Base-by-base conservation (phyloP, 805 yeast species). In the Pichia eremophila region DNA sequence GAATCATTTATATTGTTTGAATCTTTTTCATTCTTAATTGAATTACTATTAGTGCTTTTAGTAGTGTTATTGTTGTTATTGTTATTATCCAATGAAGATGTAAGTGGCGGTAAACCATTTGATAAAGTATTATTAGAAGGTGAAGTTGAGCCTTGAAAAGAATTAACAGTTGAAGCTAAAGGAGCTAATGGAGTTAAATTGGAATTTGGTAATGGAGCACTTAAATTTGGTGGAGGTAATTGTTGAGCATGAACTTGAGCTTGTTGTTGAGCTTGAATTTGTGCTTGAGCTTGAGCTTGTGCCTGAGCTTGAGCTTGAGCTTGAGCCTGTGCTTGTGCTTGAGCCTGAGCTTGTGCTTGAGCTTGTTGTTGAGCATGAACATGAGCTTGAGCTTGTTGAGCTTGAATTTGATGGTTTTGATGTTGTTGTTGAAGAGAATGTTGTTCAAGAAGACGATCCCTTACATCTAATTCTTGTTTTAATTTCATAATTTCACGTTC, bases 401-500 rank as follows among this genome's bases (percentile, higher is more conserved):
- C 36, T 34, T 34, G 36, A 34, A 41, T 19, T 43, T 25, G 25
- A 42, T 50, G 12, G 27, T 71, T 25, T 36, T 36, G 39, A 9
- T 69, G 78, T 51, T 60, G 68, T 47, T 57, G 69, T 48, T 61
- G 71, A 51, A 59, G 62, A 40, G 67, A 65, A 55, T 64, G 75
- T 57, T 59, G 66, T 63, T 65, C 62, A 70, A 65, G 51, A 57
- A 74, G 72, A 63, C 91, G 75, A 62, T 86, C 95, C 57, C 90
- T 74, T 60, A 75, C 78, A 58, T 88, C 96, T 55, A 91, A 73
- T 63, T 89, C 96, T 53, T 81, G 79, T 66, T 91, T 89, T 66
- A 91, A 75, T 56, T 93, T 75, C 62, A 79, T 71, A 48, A 93
- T 85, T 68, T 91, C 98, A 59, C 86, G 95, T 66, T 91, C 97